Conservation (phyloP, 2,329 filamentous ascomycete genomes). For the Phaeomoniella chlamydospora region DNA sequence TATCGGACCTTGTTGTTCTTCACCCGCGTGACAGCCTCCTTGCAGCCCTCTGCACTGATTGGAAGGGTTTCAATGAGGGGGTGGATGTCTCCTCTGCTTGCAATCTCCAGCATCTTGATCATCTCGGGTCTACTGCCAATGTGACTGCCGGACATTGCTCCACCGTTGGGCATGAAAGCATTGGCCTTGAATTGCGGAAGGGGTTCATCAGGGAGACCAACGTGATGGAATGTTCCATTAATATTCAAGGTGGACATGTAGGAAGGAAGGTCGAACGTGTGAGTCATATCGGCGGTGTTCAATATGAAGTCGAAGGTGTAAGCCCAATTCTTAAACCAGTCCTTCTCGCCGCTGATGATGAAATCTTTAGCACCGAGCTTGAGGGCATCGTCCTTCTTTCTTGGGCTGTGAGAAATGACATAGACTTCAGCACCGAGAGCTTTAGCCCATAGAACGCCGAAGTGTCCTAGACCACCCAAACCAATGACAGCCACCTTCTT, state of each 20-base stretch:
- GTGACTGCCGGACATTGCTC: conserved; percentile 57
- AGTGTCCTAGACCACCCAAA: conserved; percentile 54
- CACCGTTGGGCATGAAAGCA: conserved; percentile 59
- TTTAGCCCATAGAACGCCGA: conserved; percentile 55
- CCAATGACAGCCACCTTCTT: conserved; percentile 26
- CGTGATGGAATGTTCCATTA: conserved; percentile 42
- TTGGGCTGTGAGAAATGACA: conserved; percentile 44
- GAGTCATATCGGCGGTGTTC: conserved; percentile 66
- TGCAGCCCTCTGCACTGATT: conserved; percentile 55
- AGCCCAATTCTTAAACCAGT: conserved; percentile 40
- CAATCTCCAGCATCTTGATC: conserved; percentile 56
- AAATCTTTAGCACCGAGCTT: conserved; percentile 48
- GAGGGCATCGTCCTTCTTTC: conserved; percentile 45
- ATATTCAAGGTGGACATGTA: conserved; percentile 39
- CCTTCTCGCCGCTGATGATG: conserved; percentile 41
- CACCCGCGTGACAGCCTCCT: conserved; percentile 54
- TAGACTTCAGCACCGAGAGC: conserved; percentile 50
- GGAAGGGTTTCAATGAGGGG: conserved; percentile 58
- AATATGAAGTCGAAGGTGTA: conserved; percentile 51
- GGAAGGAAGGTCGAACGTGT: conserved; percentile 38
- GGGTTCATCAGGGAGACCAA: conserved; percentile 48
- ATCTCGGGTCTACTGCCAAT: conserved; percentile 57
- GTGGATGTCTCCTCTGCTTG: conserved; percentile 53
- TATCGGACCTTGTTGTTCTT: conserved; percentile 59
- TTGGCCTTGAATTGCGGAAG: conserved; percentile 58